Evolutionary conservation across 1,139 yeast genomes (phyloP).

Genomic region (Candida labiduridarum): DNA sequence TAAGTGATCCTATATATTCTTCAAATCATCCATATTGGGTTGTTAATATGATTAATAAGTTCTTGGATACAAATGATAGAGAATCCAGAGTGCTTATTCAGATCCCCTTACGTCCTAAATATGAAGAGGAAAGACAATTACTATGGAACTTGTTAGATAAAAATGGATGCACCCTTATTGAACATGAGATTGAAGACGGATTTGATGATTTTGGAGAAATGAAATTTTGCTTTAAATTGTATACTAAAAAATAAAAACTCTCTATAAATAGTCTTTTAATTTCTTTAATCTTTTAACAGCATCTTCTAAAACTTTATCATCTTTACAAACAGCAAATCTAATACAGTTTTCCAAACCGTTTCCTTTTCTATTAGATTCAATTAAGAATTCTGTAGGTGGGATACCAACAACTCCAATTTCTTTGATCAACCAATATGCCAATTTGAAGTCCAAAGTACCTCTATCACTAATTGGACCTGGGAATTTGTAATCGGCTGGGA

Average conservation of each 20-base stretch:
- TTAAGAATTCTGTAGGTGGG: slow-evolving; percentile 93
- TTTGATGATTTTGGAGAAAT: slow-evolving; percentile 85
- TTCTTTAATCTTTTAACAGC: slow-evolving; percentile 77
- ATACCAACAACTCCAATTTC: slow-evolving; percentile 94
- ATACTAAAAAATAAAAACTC: slow-evolving; percentile 12
- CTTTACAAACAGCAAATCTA: slow-evolving; percentile 96
- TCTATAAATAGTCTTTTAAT: slow-evolving; percentile 62
- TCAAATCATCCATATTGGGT: slow-evolving; percentile 78
- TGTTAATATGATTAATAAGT: slow-evolving; percentile 52
- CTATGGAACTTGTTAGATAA: slow-evolving; percentile 58
- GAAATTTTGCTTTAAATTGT: slow-evolving; percentile 58
- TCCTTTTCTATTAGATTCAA: slow-evolving; percentile 59
- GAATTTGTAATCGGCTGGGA: slow-evolving; percentile 70
- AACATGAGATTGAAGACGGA: slow-evolving; percentile 55
- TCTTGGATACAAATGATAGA: slow-evolving; percentile 27
- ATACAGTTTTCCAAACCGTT: slow-evolving; percentile 79
- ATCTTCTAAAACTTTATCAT: slow-evolving; percentile 72
- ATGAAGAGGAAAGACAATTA: slow-evolving; percentile 60
- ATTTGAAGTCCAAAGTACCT: slow-evolving; percentile 81
- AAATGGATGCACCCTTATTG: slow-evolving; percentile 27
- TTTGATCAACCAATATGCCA: slow-evolving; percentile 90
- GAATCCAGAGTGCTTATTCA: slow-evolving; percentile 62
- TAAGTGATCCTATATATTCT: slow-evolving; percentile 91
- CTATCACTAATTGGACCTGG: slow-evolving; percentile 66
- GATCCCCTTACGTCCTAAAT: slow-evolving; percentile 72